phyloP scores from a whole-genome alignment of 768 basidiomycete species.

The Boletus sp. region DNA sequence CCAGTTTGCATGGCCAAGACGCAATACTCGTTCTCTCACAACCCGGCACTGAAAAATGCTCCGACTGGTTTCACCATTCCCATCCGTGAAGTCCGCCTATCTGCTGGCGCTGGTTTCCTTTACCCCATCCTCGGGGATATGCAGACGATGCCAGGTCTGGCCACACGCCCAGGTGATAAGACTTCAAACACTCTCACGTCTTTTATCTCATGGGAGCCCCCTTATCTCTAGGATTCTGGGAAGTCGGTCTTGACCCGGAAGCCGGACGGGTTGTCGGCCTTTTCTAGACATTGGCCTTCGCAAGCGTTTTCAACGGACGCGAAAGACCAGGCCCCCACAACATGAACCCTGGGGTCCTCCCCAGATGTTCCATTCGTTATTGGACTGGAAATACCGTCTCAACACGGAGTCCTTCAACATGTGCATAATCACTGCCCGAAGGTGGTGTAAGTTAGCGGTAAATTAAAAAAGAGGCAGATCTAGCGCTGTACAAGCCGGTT shows the following conservation, averaged over 20 bases:
- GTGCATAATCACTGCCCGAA: constrained; percentile 19
- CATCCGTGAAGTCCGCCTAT: constrained; percentile 81
- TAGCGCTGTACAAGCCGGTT: not conserved
- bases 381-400: constrained; percentile 30
- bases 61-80: constrained; percentile 92
- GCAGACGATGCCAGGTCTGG: constrained; percentile 97
- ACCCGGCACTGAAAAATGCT: constrained; percentile 86
- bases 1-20: constrained; percentile 97
- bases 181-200: not conserved
- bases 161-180: constrained; percentile 74
- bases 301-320: constrained; percentile 21
- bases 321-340: not conserved
- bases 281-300: constrained; percentile 47
- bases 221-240: constrained; percentile 72
- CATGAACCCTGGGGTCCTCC: constrained; percentile 13
- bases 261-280: constrained; percentile 82
- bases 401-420: constrained; percentile 43
- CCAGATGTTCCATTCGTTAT: constrained; percentile 17
- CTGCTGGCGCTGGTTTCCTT: constrained; percentile 93
- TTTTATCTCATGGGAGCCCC: constrained; percentile 8
- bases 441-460: constrained; percentile 16
- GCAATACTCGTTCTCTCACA: constrained; percentile 95
- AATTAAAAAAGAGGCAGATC: constrained; percentile 1
- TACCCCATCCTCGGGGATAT: constrained; percentile 96
- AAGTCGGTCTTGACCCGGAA: constrained; percentile 76